These are phyloP conservation scores for Naganishia vishniacii DNA, from an alignment of 768 basidiomycete genomes.

Conservation along the genomic window DNA sequence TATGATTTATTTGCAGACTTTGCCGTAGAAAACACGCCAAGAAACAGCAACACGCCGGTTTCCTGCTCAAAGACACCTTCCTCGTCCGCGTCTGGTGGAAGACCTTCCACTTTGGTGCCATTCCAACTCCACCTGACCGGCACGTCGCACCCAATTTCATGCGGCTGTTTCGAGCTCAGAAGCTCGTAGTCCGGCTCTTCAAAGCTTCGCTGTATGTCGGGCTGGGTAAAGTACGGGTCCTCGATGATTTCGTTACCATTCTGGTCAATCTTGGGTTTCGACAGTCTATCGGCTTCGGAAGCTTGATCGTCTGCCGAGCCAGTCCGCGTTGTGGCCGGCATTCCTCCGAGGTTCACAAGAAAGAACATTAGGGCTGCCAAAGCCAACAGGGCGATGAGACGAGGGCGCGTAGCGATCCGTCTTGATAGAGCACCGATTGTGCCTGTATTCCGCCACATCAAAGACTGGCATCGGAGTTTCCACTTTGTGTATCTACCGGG, in stretches of 20 bases:
- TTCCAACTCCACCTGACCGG: conserved; percentile 30
- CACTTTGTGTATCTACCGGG: background rate
- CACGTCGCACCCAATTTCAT: conserved; percentile 47
- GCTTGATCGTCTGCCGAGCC: conserved; percentile 12
- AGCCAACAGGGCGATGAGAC: conserved; percentile 3
- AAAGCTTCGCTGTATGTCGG: conserved; percentile 46
- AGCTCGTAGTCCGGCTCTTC: conserved; percentile 49
- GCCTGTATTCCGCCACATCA: background rate
- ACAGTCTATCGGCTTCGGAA: conserved; percentile 10
- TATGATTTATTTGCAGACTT: conserved; percentile 15
- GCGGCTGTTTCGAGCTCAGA: conserved; percentile 44
- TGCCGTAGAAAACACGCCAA: conserved; percentile 47
- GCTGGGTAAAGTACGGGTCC: conserved; percentile 1
- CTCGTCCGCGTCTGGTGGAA: conserved; percentile 17
- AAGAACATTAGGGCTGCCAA: background rate
- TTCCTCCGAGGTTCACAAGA: background rate
- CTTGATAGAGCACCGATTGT: conserved; percentile 8
- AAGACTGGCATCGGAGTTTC: conserved; percentile 1
- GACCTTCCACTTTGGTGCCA: conserved; percentile 9
- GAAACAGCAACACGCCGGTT: conserved; percentile 43
- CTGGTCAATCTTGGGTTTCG: conserved; percentile 23
- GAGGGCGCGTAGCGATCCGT: conserved; percentile 5
- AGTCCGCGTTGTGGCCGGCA: background rate
- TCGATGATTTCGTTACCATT: conserved; percentile 19
- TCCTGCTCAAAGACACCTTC: conserved; percentile 28